phyloP scores from a whole-genome alignment of 2,329 filamentous ascomycete genomes.

The Fusarium equiseti region DNA sequence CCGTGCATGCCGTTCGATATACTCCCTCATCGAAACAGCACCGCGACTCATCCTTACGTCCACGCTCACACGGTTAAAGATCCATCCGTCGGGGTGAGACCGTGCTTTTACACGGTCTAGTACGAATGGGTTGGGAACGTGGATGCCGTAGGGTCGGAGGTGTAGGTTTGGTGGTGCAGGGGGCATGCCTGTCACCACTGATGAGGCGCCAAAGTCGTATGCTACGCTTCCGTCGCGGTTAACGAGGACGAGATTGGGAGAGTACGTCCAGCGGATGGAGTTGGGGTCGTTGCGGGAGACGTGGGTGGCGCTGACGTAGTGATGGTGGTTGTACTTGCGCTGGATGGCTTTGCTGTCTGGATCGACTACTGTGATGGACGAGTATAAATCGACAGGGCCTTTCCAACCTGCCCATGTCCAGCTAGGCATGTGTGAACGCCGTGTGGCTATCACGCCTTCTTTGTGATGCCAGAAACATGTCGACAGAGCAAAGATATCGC shows the following conservation, averaged over 20 bases:
- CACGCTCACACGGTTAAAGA: conserved; percentile 53
- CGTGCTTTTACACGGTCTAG: conserved; percentile 53
- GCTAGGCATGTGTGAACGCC: conserved; percentile 51
- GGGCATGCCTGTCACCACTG: conserved; percentile 24
- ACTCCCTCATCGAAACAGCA: conserved; percentile 48
- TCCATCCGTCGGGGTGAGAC: conserved; percentile 50
- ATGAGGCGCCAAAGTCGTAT: conserved; percentile 49
- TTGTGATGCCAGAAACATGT: conserved; percentile 55
- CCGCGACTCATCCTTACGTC: conserved; percentile 51
- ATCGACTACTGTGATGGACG: conserved; percentile 51
- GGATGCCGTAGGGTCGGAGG: conserved; percentile 48
- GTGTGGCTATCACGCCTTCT: conserved; percentile 42
- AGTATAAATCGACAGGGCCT: conserved; percentile 52
- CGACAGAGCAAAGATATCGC: conserved; percentile 51
- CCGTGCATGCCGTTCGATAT: conserved; percentile 51
- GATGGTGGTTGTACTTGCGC: conserved; percentile 52
- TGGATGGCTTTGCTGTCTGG: conserved; percentile 46
- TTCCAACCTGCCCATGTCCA: conserved; percentile 56
- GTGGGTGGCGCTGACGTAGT: conserved; percentile 53
- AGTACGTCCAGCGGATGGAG: conserved; percentile 52
- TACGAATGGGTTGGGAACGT: conserved; percentile 51
- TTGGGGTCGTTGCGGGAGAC: conserved; percentile 50
- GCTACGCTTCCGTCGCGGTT: conserved; percentile 47
- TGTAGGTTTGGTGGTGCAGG: conserved; percentile 41
- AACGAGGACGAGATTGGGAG: conserved; percentile 50